Evolutionary conservation across 1,284 basidiomycete genomes (phyloP), one percentile per base, ranked within the genome.

Genomic region (Cutaneotrichosporon dermatis): DNA sequence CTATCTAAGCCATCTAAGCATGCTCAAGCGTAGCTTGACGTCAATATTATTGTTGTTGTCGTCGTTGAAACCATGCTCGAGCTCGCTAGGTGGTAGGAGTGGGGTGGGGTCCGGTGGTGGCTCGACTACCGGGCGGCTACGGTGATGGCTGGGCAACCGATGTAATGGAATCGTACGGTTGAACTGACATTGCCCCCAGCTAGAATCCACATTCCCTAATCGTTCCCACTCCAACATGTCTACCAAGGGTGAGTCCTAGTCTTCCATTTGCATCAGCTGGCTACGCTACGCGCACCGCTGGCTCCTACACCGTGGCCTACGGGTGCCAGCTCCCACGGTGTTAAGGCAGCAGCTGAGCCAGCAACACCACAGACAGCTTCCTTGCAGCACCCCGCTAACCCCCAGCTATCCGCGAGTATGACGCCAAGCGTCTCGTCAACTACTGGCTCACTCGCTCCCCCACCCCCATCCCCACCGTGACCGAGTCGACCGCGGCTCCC

Each of bases 401-500:
- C 39, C 6, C 57, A 91, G 90, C 90, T 70, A 92, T 93, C 81
- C 87, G 89, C 76, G 90, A 93, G 82, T 93, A 90, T 83, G 91
- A 94, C 76, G 92, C 92, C 69, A 96, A 96, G 83, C 88, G 94
- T 69, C 83, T 95, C 65, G 83, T 95, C 52, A 89, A 89, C 52
- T 94, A 95, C 83, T 94, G 91, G 91, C 87, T 96, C 66, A 86
- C 89, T 77, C 86, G 90, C 65, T 88, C 90, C 35, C 89, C 91
- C 34, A 77, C 87, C 16, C 77, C 77, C 57, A 74, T 77, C 69
- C 68, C 76, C 51, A 74, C 71, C 68, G 70, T 71, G 58, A 73
- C 73, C 63, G 73, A 77, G 51, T 73, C 74, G 39, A 75, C 75
- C 36, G 71, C 74, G 54, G 73, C 73, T 25, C 74, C 75, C 59